These are phyloP conservation scores for Hypoxylon crocopeplum DNA, from an alignment of 495 filamentous ascomycete genomes.

Conservation along the genomic window DNA sequence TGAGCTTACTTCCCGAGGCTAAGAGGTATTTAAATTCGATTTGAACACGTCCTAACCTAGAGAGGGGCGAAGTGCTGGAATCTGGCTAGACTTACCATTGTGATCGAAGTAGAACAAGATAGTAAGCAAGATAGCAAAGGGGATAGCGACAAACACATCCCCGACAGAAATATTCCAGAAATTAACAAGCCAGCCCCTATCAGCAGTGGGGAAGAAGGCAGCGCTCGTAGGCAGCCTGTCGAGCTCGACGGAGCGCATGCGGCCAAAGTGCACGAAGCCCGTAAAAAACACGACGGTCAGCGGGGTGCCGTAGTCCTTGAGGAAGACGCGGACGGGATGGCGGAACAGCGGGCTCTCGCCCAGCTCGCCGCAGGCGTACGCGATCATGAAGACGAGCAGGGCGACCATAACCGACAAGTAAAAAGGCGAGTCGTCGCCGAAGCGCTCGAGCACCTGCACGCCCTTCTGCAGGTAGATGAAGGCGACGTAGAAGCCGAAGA, in stretches of 20 bases:
- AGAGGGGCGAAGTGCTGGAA: too few relatives aligned
- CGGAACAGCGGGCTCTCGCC: conserved; percentile 74
- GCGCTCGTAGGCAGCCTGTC: conserved; percentile 72
- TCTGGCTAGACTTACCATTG: conserved; percentile 61
- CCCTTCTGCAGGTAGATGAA: conserved; percentile 88
- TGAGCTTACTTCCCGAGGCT: conserved; percentile 13
- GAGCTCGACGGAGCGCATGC: conserved; percentile 71
- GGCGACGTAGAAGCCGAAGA: conserved; percentile 88
- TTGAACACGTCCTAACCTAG: too few relatives aligned
- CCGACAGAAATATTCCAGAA: conserved; percentile 84
- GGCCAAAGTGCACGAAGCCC: conserved; percentile 84
- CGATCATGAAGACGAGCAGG: conserved; percentile 73
- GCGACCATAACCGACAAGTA: conserved; percentile 78
- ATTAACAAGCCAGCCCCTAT: conserved; percentile 81
- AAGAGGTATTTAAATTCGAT: neutral
- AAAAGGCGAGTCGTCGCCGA: conserved; percentile 61
- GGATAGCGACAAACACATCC: conserved; percentile 86
- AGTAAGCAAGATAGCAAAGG: conserved; percentile 85
- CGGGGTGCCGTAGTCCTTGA: conserved; percentile 85
- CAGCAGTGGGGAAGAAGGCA: conserved; percentile 82
- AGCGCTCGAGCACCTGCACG: conserved; percentile 74
- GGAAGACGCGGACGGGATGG: conserved; percentile 73
- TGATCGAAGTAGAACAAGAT: conserved; percentile 95
- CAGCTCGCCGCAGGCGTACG: conserved; percentile 73
- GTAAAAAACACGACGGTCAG: conserved; percentile 88